Evolutionary conservation across 306 rosid species (phyloP), one percentile per base, ranked within the genome.

Genomic region (Gastrolobium bilobum): DNA sequence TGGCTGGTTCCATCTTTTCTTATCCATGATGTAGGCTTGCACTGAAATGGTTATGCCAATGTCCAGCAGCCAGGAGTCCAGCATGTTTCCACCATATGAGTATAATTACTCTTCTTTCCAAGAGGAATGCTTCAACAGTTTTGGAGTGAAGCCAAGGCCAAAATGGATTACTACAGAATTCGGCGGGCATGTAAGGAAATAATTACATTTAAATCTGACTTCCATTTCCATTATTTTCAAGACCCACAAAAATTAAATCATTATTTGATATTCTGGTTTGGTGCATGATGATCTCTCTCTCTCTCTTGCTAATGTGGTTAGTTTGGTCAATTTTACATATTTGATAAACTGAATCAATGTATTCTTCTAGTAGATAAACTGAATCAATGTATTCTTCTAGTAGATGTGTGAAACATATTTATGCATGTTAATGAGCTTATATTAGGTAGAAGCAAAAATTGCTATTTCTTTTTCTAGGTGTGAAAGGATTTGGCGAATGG

Each of bases 21-120:
- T 71, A 50, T 53, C 7, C 39, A 26, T 75, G 68, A 42, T 66
- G 57, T 82, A 91, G 97, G 93, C 97, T 11, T 93, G 98, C 88
- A 93, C 94, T 20, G 93, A 91, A 83, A 93, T 93, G 97, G 90
- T 91, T 72, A 93, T 93, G 98, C 96, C 98, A 54, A 90, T 90
- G 95, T 86, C 97, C 59, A 77, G 93, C 57, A 78, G 84, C 86
- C 53, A 11, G 37, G 90, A 86, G 39, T 65, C 78, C 68, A 88
- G 97, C 89, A 89, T 93, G 96, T 93, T 87, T 85, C 85, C 84
- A 50, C 58, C 87, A 6, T 90, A 71, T 67, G 87, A 88, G 80
- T 91, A 47, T 68, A 86, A 91, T 72, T 83, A 76, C 63, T 71
- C 92, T 71, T 77, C 90, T 60, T 87, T 77, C 43, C 38, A 86